phyloP scores from a whole-genome alignment of 345 rosid genomes.

The Populus alba region DNA sequence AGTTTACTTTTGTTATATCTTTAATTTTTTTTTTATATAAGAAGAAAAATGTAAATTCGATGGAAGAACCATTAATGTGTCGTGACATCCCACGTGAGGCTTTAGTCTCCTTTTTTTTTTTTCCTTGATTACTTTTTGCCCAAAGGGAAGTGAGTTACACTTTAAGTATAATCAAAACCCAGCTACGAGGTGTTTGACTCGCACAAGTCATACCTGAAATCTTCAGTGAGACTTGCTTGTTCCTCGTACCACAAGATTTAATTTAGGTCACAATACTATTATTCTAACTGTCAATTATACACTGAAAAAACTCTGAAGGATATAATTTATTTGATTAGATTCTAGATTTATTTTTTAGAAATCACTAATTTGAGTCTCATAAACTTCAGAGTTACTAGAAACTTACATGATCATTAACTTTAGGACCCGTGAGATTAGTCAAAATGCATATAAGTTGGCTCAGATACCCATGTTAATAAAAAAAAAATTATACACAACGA shows the following conservation, averaged over 20 bases:
- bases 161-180: neutral
- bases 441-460: rapidly evolving
- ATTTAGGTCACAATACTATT: neutral
- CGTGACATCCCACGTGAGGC: neutral
- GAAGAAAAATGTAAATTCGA: no score
- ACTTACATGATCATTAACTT: no score
- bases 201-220: neutral
- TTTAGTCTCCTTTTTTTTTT: neutral
- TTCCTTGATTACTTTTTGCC: neutral
- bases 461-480: no score
- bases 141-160: neutral
- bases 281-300: neutral
- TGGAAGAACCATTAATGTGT: no score
- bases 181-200: neutral
- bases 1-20: no score
- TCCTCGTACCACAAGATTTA: neutral
- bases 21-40: no score
- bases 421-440: rapidly evolving
- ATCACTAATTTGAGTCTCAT: no score
- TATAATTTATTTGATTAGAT: no score
- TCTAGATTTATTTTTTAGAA: no score
- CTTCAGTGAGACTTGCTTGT: neutral
- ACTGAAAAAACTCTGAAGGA: no score
- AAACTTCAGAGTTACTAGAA: no score
- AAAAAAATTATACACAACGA: neutral